Evolutionary conservation across 805 yeast genomes (phyloP).

Genomic region (Barnettozyma botsteinii): DNA sequence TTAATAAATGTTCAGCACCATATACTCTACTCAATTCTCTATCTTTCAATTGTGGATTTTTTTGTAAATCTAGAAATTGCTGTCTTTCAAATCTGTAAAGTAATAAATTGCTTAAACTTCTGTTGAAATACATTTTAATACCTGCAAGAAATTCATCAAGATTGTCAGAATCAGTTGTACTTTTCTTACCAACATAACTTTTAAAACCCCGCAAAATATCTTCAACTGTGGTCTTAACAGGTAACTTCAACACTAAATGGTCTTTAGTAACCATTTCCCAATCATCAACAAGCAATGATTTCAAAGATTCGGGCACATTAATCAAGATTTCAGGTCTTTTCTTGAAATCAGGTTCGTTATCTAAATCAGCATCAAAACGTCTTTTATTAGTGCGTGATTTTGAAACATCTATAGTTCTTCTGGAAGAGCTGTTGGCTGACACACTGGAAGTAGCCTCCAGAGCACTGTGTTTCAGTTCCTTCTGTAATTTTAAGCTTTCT

Average conservation of each 20-base stretch:
- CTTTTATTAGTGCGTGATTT: conserved; percentile 17
- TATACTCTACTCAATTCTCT: conserved; percentile 45
- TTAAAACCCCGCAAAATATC: conserved; percentile 51
- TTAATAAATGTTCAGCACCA: conserved; percentile 76
- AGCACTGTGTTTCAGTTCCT: conserved; percentile 50
- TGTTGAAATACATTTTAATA: conserved; percentile 65
- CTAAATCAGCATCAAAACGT: conserved; percentile 28
- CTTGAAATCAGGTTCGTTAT: conserved; percentile 24
- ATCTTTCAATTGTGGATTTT: conserved; percentile 29
- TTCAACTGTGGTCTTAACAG: conserved; percentile 49
- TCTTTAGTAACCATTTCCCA: conserved; percentile 90
- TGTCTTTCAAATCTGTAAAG: conserved; percentile 74
- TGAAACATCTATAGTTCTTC: conserved; percentile 14
- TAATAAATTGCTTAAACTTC: conserved; percentile 59
- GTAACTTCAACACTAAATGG: conserved; percentile 61
- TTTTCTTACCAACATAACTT: conserved; percentile 23
- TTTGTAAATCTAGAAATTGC: conserved; percentile 54
- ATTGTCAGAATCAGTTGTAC: conserved; percentile 36
- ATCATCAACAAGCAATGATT: conserved; percentile 75
- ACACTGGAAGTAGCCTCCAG: conserved; percentile 25
- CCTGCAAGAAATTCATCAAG: conserved; percentile 69
- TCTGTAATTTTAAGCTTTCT: conserved; percentile 61
- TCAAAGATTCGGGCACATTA: conserved; percentile 59
- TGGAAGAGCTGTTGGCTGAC: conserved; percentile 5
- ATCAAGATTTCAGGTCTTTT: conserved; percentile 40